phyloP scores from a whole-genome alignment of 2,329 filamentous ascomycete species.

The Phoma sp. region DNA sequence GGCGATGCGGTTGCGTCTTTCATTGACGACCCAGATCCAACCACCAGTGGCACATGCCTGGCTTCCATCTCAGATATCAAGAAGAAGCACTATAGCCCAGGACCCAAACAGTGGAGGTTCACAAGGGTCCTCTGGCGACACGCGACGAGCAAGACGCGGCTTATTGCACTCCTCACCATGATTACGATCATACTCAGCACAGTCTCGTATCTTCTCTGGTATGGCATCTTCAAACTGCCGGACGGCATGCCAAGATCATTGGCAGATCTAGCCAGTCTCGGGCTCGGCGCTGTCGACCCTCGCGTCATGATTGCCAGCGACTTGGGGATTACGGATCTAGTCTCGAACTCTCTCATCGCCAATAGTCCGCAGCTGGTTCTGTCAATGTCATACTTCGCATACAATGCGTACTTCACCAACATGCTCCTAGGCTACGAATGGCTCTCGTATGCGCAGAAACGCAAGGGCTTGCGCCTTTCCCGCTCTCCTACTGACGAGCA shows the following conservation, averaged over 20 bases:
- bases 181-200: not conserved
- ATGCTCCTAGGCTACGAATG: conserved; percentile 58
- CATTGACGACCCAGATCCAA: conserved; percentile 19
- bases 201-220: not conserved
- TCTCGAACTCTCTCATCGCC: conserved; percentile 44
- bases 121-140: not conserved
- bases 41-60: conserved; percentile 18
- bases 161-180: not conserved
- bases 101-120: not conserved
- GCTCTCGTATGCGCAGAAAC: conserved; percentile 41
- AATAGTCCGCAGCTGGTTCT: conserved; percentile 58
- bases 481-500: conserved; percentile 37
- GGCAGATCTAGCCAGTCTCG: not conserved
- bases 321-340: not conserved
- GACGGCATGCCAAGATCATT: not conserved
- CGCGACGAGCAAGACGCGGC: not conserved
- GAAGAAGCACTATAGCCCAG: not conserved
- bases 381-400: conserved; percentile 54
- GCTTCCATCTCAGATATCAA: not conserved
- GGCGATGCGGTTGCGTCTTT: conserved; percentile 36
- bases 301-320: conserved; percentile 6
- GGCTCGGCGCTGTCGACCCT: conserved; percentile 2
- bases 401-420: conserved; percentile 54
- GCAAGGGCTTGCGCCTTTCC: conserved; percentile 48
- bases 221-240: not conserved